phyloP scores from a whole-genome alignment of 805 yeast species.

The Kluyveromyces wickerhamii region DNA sequence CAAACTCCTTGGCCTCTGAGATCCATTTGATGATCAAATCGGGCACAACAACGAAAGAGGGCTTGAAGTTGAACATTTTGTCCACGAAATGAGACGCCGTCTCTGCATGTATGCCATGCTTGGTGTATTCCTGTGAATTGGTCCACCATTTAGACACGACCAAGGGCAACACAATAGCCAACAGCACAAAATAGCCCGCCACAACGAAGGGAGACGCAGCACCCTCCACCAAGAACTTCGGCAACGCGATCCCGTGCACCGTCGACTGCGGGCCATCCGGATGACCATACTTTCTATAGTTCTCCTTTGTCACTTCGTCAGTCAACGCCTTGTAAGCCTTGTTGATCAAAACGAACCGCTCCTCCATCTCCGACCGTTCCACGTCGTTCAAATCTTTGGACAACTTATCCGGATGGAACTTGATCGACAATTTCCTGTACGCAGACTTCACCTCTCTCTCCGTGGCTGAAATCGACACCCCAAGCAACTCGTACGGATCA shows the following conservation, averaged over 20 bases:
- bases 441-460: conserved; percentile 74
- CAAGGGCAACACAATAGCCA: conserved; percentile 73
- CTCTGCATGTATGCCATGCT: conserved; percentile 69
- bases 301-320: conserved; percentile 76
- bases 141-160: conserved; percentile 90
- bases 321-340: conserved; percentile 94
- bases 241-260: conserved; percentile 90
- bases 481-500: conserved; percentile 88
- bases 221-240: conserved; percentile 83
- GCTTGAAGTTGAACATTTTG: conserved; percentile 63
- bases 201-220: conserved; percentile 58
- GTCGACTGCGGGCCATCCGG: conserved; percentile 96
- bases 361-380: conserved; percentile 55
- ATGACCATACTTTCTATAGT: conserved; percentile 82
- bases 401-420: conserved; percentile 90
- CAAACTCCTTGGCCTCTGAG: conserved; percentile 59
- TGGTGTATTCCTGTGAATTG: conserved; percentile 69
- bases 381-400: conserved; percentile 50
- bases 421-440: conserved; percentile 79
- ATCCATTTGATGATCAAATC: conserved; percentile 51
- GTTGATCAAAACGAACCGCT: conserved; percentile 68
- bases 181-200: conserved; percentile 53
- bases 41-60: conserved; percentile 53
- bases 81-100: conserved; percentile 79
- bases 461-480: conserved; percentile 55